Conservation (phyloP, 805 yeast genomes). For the Nakazawaea wyomingensis region DNA sequence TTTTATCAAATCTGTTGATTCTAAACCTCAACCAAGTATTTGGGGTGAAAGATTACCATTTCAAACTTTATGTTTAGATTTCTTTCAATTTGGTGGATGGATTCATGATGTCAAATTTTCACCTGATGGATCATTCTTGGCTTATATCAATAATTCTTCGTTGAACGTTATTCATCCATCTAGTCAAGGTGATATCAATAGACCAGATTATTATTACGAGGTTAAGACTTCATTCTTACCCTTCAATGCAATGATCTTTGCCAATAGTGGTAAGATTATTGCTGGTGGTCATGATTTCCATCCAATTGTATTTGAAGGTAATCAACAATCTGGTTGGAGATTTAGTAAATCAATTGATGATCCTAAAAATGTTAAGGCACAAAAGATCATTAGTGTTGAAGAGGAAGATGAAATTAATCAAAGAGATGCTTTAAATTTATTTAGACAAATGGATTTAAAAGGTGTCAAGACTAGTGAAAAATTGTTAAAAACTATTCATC, state of each 20-base stretch:
- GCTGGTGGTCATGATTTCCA: constrained; percentile 93
- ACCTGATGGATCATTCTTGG: constrained; percentile 69
- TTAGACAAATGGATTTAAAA: constrained; percentile 91
- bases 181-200: constrained; percentile 46
- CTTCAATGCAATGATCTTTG: constrained; percentile 69
- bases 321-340: constrained; percentile 56
- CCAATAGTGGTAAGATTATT: constrained; percentile 58
- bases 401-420: constrained; percentile 56
- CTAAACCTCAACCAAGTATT: constrained; percentile 69
- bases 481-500: constrained; percentile 74
- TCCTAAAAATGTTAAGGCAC: constrained; percentile 28
- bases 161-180: constrained; percentile 70
- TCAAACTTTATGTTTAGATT: constrained; percentile 84
- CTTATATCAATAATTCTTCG: constrained; percentile 80
- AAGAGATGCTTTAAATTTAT: constrained; percentile 84
- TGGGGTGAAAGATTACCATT: constrained; percentile 98
- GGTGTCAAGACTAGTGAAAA: constrained; percentile 55
- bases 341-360: constrained; percentile 61
- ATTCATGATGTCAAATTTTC: constrained; percentile 86
- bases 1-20: constrained; percentile 82
- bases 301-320: constrained; percentile 79
- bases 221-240: constrained; percentile 72
- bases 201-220: constrained; percentile 54
- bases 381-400: constrained; percentile 25
- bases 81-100: constrained; percentile 73